Percentiles rank a stretch among this genome's conserved stretches.
Conservation (phyloP, 2,329 filamentous ascomycete genomes). For the Fusarium brevicatenulatum region DNA sequence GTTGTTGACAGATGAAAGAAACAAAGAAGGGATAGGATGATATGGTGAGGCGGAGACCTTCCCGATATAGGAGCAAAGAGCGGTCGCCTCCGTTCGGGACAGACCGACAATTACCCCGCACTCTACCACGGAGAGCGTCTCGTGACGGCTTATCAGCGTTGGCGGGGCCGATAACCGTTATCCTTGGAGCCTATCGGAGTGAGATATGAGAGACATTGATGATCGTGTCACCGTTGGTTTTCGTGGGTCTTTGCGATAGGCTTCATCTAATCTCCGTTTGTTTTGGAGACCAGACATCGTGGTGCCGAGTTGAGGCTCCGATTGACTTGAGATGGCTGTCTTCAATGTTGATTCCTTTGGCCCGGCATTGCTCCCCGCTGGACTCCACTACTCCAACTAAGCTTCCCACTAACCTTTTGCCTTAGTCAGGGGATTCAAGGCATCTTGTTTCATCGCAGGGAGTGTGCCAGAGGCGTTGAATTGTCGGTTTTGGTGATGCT, state of each 20-base stretch:
- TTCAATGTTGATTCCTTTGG: background rate
- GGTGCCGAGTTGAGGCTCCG: fast-evolving
- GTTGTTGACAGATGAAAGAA: background rate
- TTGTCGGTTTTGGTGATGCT: fast-evolving
- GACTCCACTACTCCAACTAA: background rate
- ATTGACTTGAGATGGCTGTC: background rate
- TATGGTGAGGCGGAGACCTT: slow-evolving; percentile 22
- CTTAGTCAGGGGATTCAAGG: background rate
- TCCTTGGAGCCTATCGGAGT: background rate
- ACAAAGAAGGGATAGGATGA: background rate
- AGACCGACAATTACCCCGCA: slow-evolving; percentile 37
- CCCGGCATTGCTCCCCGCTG: background rate
- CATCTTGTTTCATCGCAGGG: fast-evolving
- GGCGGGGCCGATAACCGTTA: slow-evolving; percentile 8
- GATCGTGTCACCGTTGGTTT: background rate
- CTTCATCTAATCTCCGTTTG: background rate
- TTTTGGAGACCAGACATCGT: fast-evolving
- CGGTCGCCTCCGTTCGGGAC: slow-evolving; percentile 30
- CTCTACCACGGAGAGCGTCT: background rate
- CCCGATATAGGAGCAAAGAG: slow-evolving; percentile 13
- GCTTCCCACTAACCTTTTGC: background rate
- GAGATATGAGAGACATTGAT: background rate
- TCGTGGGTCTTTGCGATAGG: background rate
- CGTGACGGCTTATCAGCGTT: slow-evolving; percentile 22
- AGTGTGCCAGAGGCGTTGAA: fast-evolving